Conservation (phyloP, 225 moss, liverwort and hornwort species). For the Sphagnum tenellum region DNA sequence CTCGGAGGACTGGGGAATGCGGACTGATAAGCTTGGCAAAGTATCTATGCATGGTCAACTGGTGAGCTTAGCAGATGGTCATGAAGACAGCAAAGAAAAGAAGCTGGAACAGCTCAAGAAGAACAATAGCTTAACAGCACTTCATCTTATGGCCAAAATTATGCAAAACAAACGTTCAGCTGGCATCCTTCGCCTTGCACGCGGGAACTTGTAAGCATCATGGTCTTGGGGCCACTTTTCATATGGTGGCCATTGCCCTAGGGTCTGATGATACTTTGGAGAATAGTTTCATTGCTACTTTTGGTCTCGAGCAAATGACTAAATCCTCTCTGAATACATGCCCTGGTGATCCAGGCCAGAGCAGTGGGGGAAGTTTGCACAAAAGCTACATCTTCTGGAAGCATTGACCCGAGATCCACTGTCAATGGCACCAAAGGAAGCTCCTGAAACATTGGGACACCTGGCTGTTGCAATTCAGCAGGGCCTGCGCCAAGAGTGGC, state of each 20-base stretch:
- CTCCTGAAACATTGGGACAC: conserved; percentile 56
- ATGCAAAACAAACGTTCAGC: conserved; percentile 77
- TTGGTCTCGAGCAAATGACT: no score
- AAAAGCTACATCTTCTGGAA: conserved; percentile 64
- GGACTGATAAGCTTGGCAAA: conserved; percentile 44
- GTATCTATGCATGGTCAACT: conserved; percentile 49
- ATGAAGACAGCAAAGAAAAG: conserved; percentile 52
- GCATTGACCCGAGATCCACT: conserved; percentile 60
- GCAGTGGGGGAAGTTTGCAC: conserved; percentile 73
- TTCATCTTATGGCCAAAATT: conserved; percentile 70
- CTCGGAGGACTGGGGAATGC: conserved; percentile 67
- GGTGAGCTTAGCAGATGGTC: conserved; percentile 36
- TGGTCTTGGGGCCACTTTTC: background rate
- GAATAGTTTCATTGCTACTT: no score
- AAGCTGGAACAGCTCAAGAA: conserved; percentile 49
- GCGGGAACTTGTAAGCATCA: conserved; percentile 62
- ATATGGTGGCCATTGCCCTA: no score
- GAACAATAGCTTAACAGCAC: conserved; percentile 64
- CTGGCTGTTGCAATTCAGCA: conserved; percentile 69
- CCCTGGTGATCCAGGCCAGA: conserved; percentile 46
- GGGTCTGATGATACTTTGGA: no score
- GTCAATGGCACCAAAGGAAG: conserved; percentile 78
- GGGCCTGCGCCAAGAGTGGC: conserved; percentile 82
- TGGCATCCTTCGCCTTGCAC: conserved; percentile 76
- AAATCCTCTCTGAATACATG: no score